Evolutionary conservation across 257 asterid genomes (phyloP), one percentile per base, ranked within the genome.

Genomic region (Ehretia macrophylla): DNA sequence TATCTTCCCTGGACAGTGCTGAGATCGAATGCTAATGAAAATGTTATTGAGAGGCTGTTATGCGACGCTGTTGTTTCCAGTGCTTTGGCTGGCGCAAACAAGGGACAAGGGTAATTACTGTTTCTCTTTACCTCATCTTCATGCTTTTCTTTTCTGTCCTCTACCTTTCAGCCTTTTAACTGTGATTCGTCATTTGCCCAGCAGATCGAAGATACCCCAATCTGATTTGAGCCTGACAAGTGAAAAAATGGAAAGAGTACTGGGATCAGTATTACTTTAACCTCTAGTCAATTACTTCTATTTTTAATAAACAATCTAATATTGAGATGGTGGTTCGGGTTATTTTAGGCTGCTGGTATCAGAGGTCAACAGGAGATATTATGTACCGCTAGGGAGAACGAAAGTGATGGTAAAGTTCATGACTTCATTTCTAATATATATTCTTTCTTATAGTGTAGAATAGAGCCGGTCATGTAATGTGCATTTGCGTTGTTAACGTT

Each of bases 391-490:
- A 63, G 32, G 60, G 74, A 68, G 71, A 62, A 67, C 56, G 56
- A 67, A 68, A 64, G 38, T 22, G 73, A 67, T 10, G 83, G 86
- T 77, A 75, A 20, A 60, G 23, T 62, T 60, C 11, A 49, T 11
- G 50, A 10, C 38, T 51, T 42, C 3, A 3, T 27, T 27, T 27
- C 35, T 27, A 27, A 3, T 27, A 27, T 27, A n/a, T n/a, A n/a
- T n/a, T n/a, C n/a, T n/a, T n/a, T n/a, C n/a, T n/a, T n/a, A n/a
- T 27, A 27, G 35, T 27, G 35, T 27, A 27, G 35, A 27, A 27
- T 3, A 27, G 6, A 27, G 35, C 35, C 35, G 3, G 35, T 27
- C 6, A 6, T 3, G 8, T 10, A 42, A 1, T 42, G 8, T 1
- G 16, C 3, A 14, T 42, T 42, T 2, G 47, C 12, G 12, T 10